Evolutionary conservation across 2,329 filamentous ascomycete genomes (phyloP).

Genomic region (Magnaporthiopsis incrustans): DNA sequence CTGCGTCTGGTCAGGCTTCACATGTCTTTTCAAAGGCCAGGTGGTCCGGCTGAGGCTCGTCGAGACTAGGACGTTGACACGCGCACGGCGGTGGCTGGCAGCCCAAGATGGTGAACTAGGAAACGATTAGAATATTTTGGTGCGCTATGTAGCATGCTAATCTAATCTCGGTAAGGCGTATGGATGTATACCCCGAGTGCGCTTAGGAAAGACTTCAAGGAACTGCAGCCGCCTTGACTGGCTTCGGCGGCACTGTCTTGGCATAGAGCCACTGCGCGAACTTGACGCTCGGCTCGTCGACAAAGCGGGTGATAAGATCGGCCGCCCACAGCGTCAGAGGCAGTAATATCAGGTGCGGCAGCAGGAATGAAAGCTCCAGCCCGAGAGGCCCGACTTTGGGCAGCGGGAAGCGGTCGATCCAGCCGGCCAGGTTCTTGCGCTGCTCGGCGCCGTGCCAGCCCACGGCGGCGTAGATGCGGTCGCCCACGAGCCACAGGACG

Average conservation of each 20-base stretch:
- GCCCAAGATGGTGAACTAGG: not conserved
- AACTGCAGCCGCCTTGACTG: not conserved
- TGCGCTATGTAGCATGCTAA: not conserved
- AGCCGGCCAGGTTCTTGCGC: slow-evolving; percentile 41
- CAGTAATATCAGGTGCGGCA: slow-evolving; percentile 51
- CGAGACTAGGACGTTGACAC: not conserved
- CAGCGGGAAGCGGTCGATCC: slow-evolving; percentile 48
- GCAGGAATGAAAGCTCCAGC: slow-evolving; percentile 50
- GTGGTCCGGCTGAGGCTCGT: not conserved
- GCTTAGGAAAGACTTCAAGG: not conserved
- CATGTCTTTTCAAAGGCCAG: not conserved
- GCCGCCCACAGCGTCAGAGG: slow-evolving; percentile 52
- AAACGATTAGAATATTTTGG: not conserved
- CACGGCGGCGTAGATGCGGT: slow-evolving; percentile 53
- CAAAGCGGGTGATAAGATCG: slow-evolving; percentile 43
- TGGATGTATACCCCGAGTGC: not conserved
- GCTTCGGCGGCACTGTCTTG: slow-evolving; percentile 15
- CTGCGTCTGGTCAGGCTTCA: not conserved
- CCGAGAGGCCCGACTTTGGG: slow-evolving; percentile 50
- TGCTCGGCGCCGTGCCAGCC: slow-evolving; percentile 38
- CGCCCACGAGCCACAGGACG: slow-evolving; percentile 49
- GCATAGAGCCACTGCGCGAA: slow-evolving; percentile 50
- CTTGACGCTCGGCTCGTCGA: slow-evolving; percentile 54
- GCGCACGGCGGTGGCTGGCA: not conserved
- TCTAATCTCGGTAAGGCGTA: not conserved